phyloP scores from a whole-genome alignment of 495 filamentous ascomycete genomes.

The Gamarada debralockiae region DNA sequence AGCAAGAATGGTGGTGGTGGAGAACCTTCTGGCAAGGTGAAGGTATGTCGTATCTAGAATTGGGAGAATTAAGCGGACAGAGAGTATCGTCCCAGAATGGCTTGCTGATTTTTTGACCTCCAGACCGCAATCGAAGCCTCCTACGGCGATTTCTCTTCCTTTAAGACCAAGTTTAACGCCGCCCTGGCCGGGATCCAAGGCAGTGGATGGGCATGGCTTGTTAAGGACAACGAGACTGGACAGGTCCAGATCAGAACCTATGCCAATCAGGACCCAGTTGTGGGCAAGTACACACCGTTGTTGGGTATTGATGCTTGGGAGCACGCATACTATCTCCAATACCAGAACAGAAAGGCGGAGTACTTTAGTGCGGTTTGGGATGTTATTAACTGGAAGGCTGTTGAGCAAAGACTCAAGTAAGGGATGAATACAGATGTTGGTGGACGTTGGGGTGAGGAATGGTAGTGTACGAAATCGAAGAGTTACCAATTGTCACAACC shows the following conservation, averaged over 20 bases:
- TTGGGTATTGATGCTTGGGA: constrained; percentile 98
- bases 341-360: constrained; percentile 97
- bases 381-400: constrained; percentile 95
- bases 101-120: not conserved
- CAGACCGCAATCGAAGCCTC: constrained; percentile 67
- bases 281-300: constrained; percentile 79
- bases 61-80: not conserved
- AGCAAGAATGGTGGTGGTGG: constrained; percentile 69
- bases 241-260: constrained; percentile 71
- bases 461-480: too few relatives aligned
- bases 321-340: constrained; percentile 74
- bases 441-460: too few relatives aligned
- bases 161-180: constrained; percentile 74
- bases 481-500: too few relatives aligned
- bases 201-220: constrained; percentile 63
- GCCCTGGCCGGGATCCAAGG: constrained; percentile 75
- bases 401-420: constrained; percentile 70
- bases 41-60: constrained; percentile 26
- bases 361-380: constrained; percentile 98
- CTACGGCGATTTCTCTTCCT: constrained; percentile 67
- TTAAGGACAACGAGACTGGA: constrained; percentile 76
- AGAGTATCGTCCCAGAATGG: too few relatives aligned
- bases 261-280: constrained; percentile 92
- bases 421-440: not conserved
- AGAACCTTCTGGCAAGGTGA: constrained; percentile 55